A percentile compares a stretch with the other conserved stretches of the same genome.
Conservation (phyloP, 2,329 filamentous ascomycete genomes). For the Podosphaera leucotricha region DNA sequence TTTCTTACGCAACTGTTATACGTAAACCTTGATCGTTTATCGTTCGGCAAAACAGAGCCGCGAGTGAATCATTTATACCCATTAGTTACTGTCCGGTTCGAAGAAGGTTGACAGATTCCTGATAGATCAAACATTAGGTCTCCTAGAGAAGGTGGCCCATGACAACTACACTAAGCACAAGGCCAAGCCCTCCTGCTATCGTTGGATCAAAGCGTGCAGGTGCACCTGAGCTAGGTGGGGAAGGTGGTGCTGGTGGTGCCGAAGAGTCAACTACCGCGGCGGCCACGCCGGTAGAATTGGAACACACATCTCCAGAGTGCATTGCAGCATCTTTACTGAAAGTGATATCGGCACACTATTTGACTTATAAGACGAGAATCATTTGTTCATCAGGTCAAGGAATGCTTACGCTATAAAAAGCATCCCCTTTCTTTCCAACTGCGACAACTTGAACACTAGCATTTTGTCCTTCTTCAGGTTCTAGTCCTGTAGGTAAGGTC, state of each 20-base stretch:
- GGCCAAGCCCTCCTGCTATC: too few relatives aligned
- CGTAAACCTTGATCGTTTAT: too few relatives aligned
- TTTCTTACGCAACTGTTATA: too few relatives aligned
- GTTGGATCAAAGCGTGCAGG: too few relatives aligned
- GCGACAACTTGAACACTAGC: constrained; percentile 49
- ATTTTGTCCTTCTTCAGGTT: constrained; percentile 32
- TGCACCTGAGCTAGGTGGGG: neutral
- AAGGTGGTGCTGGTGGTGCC: neutral
- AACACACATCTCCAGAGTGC: constrained; percentile 26
- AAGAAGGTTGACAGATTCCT: too few relatives aligned
- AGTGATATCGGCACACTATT: constrained; percentile 48
- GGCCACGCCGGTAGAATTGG: constrained; percentile 31
- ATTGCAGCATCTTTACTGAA: constrained; percentile 30
- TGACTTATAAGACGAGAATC: neutral
- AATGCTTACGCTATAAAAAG: constrained; percentile 38
- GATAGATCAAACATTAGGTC: too few relatives aligned
- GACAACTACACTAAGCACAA: too few relatives aligned
- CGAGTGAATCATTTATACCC: too few relatives aligned
- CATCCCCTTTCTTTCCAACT: constrained; percentile 29
- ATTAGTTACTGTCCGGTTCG: too few relatives aligned
- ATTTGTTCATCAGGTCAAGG: neutral
- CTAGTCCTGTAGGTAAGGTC: constrained; percentile 25
- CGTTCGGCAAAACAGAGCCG: too few relatives aligned
- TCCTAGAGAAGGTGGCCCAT: too few relatives aligned
- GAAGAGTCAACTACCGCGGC: constrained; percentile 11